These are phyloP conservation scores for Fomitopsis schrenkii DNA, from an alignment of 1,284 basidiomycete species.

Conservation along the genomic window DNA sequence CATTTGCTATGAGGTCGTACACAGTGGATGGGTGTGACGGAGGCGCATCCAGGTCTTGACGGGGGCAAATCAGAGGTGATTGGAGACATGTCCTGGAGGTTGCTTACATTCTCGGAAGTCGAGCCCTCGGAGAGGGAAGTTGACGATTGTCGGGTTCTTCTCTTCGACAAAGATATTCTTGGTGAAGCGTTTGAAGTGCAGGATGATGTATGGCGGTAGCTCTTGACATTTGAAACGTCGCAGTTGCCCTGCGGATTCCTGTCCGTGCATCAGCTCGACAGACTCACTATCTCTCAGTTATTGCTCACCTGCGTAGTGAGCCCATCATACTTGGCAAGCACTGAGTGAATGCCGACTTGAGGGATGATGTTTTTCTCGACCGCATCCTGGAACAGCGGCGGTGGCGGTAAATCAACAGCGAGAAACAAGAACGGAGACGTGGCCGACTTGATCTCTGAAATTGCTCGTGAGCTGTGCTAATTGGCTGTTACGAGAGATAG, in stretches of 20 bases:
- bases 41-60: conserved; percentile 72
- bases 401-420: conserved; percentile 92
- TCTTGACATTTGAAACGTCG: conserved; percentile 86
- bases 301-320: conserved; percentile 69
- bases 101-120: conserved; percentile 86
- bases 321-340: conserved; percentile 97
- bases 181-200: conserved; percentile 98
- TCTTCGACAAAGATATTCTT: conserved; percentile 98
- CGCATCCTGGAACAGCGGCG: conserved; percentile 93
- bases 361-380: conserved; percentile 98
- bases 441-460: conserved; percentile 78
- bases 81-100: background rate
- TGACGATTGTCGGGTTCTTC: conserved; percentile 98
- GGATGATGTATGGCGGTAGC: conserved; percentile 89
- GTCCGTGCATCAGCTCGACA: background rate
- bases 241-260: conserved; percentile 85
- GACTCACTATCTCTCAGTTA: background rate
- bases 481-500: conserved; percentile 8
- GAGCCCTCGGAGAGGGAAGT: conserved; percentile 90
- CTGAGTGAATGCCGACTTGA: conserved; percentile 88
- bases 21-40: conserved; percentile 56
- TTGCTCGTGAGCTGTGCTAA: background rate
- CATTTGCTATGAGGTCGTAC: conserved; percentile 95
- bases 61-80: conserved; percentile 9
- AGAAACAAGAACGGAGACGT: conserved; percentile 93